Conservation (phyloP, 148 eudicot species). For the Limonium bicolor region DNA sequence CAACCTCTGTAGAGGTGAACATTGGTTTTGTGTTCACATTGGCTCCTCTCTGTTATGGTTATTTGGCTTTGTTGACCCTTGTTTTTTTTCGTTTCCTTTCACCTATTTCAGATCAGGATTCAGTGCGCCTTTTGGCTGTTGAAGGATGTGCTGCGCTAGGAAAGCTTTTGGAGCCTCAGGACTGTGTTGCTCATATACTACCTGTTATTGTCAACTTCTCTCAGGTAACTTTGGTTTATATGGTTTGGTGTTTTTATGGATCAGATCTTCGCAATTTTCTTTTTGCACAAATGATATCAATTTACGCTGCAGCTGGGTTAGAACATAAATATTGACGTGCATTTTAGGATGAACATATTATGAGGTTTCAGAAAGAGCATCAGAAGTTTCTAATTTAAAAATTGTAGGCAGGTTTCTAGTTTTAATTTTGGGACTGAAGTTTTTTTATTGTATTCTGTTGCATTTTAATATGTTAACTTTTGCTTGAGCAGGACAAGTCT, state of each 20-base stretch:
- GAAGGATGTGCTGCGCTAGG: slow-evolving; percentile 99
- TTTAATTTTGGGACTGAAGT: too few relatives aligned
- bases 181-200: slow-evolving; percentile 83
- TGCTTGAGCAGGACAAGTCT: slow-evolving; percentile 67
- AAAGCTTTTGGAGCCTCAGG: slow-evolving; percentile 87
- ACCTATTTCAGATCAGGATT: slow-evolving; percentile 69
- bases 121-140: slow-evolving; percentile 93
- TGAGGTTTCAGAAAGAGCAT: too few relatives aligned
- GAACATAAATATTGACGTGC: too few relatives aligned
- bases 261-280: too few relatives aligned
- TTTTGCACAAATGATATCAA: too few relatives aligned
- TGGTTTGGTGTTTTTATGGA: too few relatives aligned
- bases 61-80: background rate
- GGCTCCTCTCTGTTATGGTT: background rate
- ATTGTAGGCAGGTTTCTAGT: too few relatives aligned
- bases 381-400: too few relatives aligned
- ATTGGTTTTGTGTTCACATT: background rate
- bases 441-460: too few relatives aligned
- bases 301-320: too few relatives aligned
- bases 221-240: slow-evolving; percentile 35
- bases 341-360: too few relatives aligned
- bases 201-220: slow-evolving; percentile 92
- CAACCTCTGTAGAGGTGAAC: too few relatives aligned
- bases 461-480: slow-evolving; percentile 5
- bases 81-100: slow-evolving; percentile 1